Conservation (phyloP, 1,139 yeast species). For the Saccharomyces uvarum region DNA sequence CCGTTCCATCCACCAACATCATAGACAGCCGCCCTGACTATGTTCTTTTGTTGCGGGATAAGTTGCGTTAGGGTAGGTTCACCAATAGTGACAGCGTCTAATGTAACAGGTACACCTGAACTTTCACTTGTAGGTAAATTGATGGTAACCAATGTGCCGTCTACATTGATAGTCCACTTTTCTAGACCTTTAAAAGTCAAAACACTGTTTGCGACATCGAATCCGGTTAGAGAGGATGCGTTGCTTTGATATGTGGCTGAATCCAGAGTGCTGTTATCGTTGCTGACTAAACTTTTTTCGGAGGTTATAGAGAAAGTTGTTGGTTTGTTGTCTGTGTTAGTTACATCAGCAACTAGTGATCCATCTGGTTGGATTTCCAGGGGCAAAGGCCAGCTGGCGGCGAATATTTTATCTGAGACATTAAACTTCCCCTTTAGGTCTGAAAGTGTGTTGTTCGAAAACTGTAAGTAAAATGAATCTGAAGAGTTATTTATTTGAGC, state of each 20-base stretch:
- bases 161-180: neutral
- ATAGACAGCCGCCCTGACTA: neutral
- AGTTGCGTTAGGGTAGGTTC: neutral
- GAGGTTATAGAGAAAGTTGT: too few relatives aligned
- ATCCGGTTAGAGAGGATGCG: neutral
- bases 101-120: neutral
- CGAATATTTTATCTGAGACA: neutral
- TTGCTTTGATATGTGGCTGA: too few relatives aligned
- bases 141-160: neutral
- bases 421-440: neutral
- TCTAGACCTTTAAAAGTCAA: conserved; percentile 1
- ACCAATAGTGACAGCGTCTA: neutral
- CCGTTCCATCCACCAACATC: neutral
- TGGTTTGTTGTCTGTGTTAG: too few relatives aligned
- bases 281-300: too few relatives aligned
- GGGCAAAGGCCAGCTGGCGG: neutral
- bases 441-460: neutral
- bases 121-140: conserved; percentile 1
- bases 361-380: neutral
- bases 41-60: neutral
- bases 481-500: neutral
- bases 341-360: too few relatives aligned
- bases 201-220: neutral
- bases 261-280: too few relatives aligned
- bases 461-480: neutral